Percentiles rank a stretch among this genome's conserved stretches.
Conservation (phyloP, 2,329 filamentous ascomycete genomes). For the Ophioceras dolichostomum region DNA sequence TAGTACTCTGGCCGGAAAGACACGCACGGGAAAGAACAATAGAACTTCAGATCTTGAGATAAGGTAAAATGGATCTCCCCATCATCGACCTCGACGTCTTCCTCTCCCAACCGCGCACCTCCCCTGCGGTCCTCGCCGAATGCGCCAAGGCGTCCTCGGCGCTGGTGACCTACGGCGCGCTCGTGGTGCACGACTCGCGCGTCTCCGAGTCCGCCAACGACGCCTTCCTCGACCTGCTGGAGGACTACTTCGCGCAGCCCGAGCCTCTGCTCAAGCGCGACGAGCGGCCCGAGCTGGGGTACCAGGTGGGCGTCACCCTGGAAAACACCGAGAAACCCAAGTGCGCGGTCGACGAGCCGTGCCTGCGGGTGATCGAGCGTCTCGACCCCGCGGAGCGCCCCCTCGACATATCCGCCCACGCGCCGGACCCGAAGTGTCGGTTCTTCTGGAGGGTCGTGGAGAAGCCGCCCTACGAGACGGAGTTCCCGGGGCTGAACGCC, state of each 20-base stretch:
- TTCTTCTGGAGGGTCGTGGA: conserved; percentile 53
- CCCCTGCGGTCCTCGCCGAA: conserved; percentile 33
- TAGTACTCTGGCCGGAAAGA: no score
- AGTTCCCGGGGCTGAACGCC: conserved; percentile 43
- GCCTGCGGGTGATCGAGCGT: conserved; percentile 41
- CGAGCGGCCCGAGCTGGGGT: conserved; percentile 44
- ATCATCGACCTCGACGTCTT: conserved; percentile 48
- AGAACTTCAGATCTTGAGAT: no score
- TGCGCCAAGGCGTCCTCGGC: conserved; percentile 41
- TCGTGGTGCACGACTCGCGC: conserved; percentile 47
- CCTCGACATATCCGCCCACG: conserved; percentile 42
- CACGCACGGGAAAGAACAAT: no score
- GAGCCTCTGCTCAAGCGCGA: conserved; percentile 29
- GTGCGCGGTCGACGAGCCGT: conserved; percentile 50
- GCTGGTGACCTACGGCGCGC: conserved; percentile 46
- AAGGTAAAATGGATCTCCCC: conserved; percentile 46
- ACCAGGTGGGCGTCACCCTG: conserved; percentile 50
- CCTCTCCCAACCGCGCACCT: conserved; percentile 28
- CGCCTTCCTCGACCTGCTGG: conserved; percentile 47
- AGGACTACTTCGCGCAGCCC: conserved; percentile 52
- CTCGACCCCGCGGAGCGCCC: conserved; percentile 42
- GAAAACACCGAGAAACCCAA: conserved; percentile 53
- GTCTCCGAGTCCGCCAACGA: conserved; percentile 42
- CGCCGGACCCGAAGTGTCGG: conserved; percentile 48
- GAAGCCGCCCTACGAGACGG: conserved; percentile 36